phyloP scores from a whole-genome alignment of 2,329 filamentous ascomycete species.

The Ampelomyces quisqualis region DNA sequence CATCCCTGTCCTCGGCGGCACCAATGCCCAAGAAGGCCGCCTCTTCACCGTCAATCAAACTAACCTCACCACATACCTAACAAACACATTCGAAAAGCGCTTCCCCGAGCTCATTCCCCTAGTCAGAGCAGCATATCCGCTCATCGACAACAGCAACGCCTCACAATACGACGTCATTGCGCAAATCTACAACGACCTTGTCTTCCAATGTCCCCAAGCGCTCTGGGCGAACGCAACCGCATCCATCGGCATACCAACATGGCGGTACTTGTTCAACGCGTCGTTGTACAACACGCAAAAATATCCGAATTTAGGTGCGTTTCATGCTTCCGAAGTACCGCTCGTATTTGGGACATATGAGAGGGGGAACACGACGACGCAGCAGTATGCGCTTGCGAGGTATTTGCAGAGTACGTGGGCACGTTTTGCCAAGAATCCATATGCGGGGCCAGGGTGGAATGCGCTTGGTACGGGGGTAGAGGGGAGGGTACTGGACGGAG shows the following conservation, averaged over 20 bases:
- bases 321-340: conserved; percentile 27
- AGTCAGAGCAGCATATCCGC: conserved; percentile 25
- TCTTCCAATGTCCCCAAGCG: conserved; percentile 24
- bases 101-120: conserved; percentile 14
- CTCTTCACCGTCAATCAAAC: conserved; percentile 22
- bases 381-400: conserved; percentile 19
- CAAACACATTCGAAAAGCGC: conserved; percentile 12
- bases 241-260: conserved; percentile 22
- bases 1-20: conserved; percentile 29
- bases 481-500: conserved; percentile 14
- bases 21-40: conserved; percentile 31
- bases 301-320: conserved; percentile 16
- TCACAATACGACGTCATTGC: conserved; percentile 22
- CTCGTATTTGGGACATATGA: conserved; percentile 28
- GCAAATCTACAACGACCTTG: conserved; percentile 18
- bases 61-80: conserved; percentile 20
- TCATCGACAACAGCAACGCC: conserved; percentile 11
- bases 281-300: conserved; percentile 27
- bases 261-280: conserved; percentile 36
- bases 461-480: conserved; percentile 17
- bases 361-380: conserved; percentile 16
- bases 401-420: conserved; percentile 31
- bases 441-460: conserved; percentile 28
- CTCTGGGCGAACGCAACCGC: conserved; percentile 28
- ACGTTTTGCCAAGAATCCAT: conserved; percentile 31